Base-by-base conservation (phyloP, 1,284 basidiomycete genomes). In the Cryptococcus sp. region DNA sequence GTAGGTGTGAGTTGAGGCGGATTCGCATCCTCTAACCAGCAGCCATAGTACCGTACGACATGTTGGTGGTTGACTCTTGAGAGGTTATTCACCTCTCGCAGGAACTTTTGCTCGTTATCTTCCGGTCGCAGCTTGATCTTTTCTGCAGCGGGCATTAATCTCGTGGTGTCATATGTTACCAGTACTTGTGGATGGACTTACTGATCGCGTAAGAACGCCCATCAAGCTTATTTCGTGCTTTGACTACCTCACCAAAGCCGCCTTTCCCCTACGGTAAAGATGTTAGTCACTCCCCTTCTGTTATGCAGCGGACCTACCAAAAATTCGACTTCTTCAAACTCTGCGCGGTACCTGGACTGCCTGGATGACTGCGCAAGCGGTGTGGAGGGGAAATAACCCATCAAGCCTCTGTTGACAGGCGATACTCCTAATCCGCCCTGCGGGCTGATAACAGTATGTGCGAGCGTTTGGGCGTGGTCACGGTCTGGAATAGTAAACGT, bases 171-270 rank as follows among this genome's bases (percentile, higher is more conserved):
- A 16, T 43, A 7, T n/a, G n/a, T n/a, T n/a, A n/a, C n/a, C n/a
- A n/a, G n/a, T n/a, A 39, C 17, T 17, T 17, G 67, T 89, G 89
- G 55, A 87, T 35, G 41, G 75, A 82, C 73, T 61, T 55, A 71
- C 70, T 79, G 66, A 79, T 77, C 8, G 78, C 78, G 52, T 77
- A 79, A 5, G 71, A 71, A 16, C 73, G 64, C 1, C 69, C 80
- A 58, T 84, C 83, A 1, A 83, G 76, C 78, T 87, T 90, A 72
- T 97, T 94, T 54, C 88, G 82, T 1, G 93, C 93, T 76, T 97
- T 97, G 47, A 96, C 91, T 0, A 97, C 94, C 22, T 90, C 89
- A 0, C 93, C 93, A 73, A 94, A 98, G 0, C 89, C 93, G 0
- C 93, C 93, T 72, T 89, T 90, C 1, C 94, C 93, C 88, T 91